These are phyloP conservation scores for Cryptosporidium ubiquitum DNA, from an alignment of 169 alveolate species.

Conservation along the genomic window DNA sequence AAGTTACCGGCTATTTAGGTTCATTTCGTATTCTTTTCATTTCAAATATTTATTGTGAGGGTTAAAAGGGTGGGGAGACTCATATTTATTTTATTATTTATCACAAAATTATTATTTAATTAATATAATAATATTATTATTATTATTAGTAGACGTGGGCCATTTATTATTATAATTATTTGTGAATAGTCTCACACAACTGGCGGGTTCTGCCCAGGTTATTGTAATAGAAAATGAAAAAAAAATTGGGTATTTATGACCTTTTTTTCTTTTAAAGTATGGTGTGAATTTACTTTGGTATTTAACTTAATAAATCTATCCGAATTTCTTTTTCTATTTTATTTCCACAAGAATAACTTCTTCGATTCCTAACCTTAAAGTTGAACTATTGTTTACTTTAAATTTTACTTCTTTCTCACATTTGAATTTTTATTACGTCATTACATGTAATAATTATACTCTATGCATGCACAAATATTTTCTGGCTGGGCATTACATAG, in stretches of 20 bases:
- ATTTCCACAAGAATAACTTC: too few relatives aligned
- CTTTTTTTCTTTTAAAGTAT: too few relatives aligned
- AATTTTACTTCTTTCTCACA: neutral
- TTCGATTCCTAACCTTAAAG: neutral
- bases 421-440: neutral
- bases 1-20: neutral
- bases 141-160: neutral
- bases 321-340: too few relatives aligned
- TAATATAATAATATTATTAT: too few relatives aligned
- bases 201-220: neutral
- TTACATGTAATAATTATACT: neutral
- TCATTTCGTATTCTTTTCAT: neutral
- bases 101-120: too few relatives aligned
- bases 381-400: too few relatives aligned
- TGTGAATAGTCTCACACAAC: neutral
- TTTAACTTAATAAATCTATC: neutral
- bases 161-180: too few relatives aligned
- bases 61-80: neutral
- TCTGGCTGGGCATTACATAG: neutral
- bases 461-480: neutral
- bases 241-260: neutral
- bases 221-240: too few relatives aligned
- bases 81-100: too few relatives aligned
- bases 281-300: neutral
- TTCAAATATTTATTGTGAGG: neutral